Evolutionary conservation across 2,329 filamentous ascomycete genomes (phyloP).

Genomic region (Diaporthe caulivora): DNA sequence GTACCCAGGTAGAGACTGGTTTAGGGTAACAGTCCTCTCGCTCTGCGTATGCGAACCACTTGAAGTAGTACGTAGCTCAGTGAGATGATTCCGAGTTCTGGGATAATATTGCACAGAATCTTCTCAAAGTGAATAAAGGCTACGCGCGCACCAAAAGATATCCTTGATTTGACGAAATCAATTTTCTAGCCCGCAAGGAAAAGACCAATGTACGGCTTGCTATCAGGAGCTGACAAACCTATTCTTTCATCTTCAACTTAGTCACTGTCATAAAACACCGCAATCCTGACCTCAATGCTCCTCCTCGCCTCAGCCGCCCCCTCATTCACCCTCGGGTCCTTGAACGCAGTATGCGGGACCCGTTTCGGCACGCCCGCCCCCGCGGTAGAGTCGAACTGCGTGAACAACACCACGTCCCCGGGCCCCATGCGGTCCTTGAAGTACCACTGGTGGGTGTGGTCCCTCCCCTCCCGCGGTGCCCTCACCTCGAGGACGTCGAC

Average conservation of each 20-base stretch:
- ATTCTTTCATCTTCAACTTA: not conserved
- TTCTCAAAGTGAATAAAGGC: not conserved
- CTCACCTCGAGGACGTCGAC: conserved; percentile 53
- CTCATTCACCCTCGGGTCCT: conserved; percentile 56
- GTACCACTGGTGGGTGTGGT: conserved; percentile 43
- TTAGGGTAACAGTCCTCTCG: not conserved
- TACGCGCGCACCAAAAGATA: too few species aligned
- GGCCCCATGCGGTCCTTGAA: conserved; percentile 37
- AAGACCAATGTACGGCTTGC: too few species aligned
- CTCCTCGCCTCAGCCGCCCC: conserved; percentile 56
- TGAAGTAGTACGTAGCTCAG: rapidly evolving
- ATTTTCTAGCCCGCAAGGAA: not conserved
- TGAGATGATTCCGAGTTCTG: not conserved
- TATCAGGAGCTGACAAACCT: too few species aligned
- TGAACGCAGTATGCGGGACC: conserved; percentile 67
- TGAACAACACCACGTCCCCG: conserved; percentile 40
- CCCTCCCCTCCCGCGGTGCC: conserved; percentile 39
- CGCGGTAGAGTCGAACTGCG: conserved; percentile 43
- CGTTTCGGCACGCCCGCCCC: conserved; percentile 61
- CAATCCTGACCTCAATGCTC: conserved; percentile 67
- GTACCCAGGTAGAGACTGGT: rapidly evolving
- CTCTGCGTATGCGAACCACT: not conserved
- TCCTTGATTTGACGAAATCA: too few species aligned
- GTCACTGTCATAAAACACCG: conserved; percentile 59
- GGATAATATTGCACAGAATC: not conserved